Evolutionary conservation across 169 alveolate species (phyloP).

Genomic region (Eimeria necatrix): DNA sequence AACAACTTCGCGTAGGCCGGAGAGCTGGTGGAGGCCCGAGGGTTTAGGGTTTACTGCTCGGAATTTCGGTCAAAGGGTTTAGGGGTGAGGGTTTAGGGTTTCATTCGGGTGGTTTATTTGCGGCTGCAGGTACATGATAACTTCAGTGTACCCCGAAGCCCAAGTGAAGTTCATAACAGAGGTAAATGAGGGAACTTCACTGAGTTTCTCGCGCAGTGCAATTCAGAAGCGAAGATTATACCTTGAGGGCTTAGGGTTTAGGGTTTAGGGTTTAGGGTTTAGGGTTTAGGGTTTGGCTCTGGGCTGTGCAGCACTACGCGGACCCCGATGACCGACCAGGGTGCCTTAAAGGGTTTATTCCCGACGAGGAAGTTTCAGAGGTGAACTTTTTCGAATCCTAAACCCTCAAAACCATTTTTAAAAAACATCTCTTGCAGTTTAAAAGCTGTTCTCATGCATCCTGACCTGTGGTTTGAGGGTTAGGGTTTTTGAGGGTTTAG

Average conservation of each 20-base stretch:
- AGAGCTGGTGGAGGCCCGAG: too few species aligned
- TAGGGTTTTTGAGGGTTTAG: background rate
- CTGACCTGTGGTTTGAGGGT: background rate
- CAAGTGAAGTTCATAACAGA: slow-evolving; percentile 22
- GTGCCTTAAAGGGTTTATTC: slow-evolving; percentile 5
- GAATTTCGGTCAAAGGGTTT: too few species aligned
- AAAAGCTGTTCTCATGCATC: background rate
- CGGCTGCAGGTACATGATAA: slow-evolving; percentile 31
- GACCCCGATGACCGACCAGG: slow-evolving; percentile 33
- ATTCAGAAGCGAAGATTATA: background rate
- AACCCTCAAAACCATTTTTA: background rate
- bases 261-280: background rate
- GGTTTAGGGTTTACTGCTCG: too few species aligned
- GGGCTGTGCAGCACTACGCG: slow-evolving; percentile 20
- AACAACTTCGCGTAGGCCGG: too few species aligned
- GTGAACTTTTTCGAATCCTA: background rate
- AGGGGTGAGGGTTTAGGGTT: background rate
- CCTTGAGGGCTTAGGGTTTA: background rate
- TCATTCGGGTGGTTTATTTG: background rate
- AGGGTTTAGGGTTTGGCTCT: background rate
- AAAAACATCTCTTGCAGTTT: background rate
- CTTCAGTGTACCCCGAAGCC: slow-evolving; percentile 23
- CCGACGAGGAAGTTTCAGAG: slow-evolving; percentile 19
- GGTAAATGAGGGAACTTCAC: background rate
- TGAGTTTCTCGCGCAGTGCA: background rate